A percentile compares a stretch with the other conserved stretches of the same genome.
phyloP scores from a whole-genome alignment of 768 basidiomycete genomes.

The Tylopilus plumbeoviolaceoides region DNA sequence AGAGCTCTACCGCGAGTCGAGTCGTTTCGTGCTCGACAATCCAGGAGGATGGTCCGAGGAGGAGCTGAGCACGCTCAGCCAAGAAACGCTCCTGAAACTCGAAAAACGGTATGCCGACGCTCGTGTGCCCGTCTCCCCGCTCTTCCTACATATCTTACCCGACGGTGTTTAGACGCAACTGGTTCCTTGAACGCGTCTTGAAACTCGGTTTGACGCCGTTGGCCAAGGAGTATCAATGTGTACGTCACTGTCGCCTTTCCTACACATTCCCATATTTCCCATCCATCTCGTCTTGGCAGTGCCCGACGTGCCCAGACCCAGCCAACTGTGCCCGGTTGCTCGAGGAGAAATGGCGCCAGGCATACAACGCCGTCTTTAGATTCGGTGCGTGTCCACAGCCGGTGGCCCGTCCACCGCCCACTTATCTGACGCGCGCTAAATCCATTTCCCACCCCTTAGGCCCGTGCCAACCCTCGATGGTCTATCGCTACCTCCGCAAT shows the following conservation, averaged over 20 bases:
- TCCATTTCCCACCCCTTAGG: constrained; percentile 36
- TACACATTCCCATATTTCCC: background rate
- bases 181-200: constrained; percentile 93
- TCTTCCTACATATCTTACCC: background rate
- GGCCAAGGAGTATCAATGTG: constrained; percentile 95
- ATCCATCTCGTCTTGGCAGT: constrained; percentile 41
- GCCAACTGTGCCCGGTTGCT: constrained; percentile 73
- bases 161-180: constrained; percentile 56
- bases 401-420: background rate
- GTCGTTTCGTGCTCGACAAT: constrained; percentile 89
- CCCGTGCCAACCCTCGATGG: constrained; percentile 87
- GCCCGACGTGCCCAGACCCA: constrained; percentile 80
- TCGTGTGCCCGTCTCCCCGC: background rate
- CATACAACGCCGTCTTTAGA: constrained; percentile 80
- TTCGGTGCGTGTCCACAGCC: constrained; percentile 49
- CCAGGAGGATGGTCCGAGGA: constrained; percentile 82
- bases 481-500: constrained; percentile 85
- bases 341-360: constrained; percentile 92
- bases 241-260: constrained; percentile 34
- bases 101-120: constrained; percentile 62
- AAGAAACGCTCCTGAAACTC: constrained; percentile 81
- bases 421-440: background rate
- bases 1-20: constrained; percentile 85
- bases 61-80: constrained; percentile 76
- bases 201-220: constrained; percentile 85